Conservation (phyloP, 2,329 filamentous ascomycete species). For the Xylaria polymorpha region DNA sequence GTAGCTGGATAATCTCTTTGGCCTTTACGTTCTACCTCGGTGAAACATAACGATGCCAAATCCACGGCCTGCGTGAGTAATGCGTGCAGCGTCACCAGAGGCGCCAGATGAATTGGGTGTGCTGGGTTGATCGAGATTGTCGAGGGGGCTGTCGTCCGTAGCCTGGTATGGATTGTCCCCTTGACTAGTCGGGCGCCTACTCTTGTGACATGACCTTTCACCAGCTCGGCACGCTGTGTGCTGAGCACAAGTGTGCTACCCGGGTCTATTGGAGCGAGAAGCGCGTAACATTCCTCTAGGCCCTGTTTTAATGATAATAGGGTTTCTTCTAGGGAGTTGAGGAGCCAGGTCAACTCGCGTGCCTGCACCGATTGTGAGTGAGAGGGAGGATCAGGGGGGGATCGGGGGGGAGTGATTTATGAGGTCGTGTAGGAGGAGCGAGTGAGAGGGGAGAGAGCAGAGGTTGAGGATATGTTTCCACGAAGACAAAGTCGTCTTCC, state of each 20-base stretch:
- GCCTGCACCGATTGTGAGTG: conserved; percentile 41
- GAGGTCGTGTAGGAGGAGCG: neutral
- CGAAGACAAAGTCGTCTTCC: conserved; percentile 45
- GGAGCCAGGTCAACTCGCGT: conserved; percentile 67
- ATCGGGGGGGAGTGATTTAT: conserved; percentile 22
- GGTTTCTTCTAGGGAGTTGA: conserved; percentile 60
- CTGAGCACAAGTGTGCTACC: conserved; percentile 91
- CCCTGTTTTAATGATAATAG: conserved; percentile 68
- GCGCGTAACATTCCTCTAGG: conserved; percentile 87
- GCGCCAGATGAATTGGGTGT: conserved; percentile 69
- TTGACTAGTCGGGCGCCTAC: conserved; percentile 92
- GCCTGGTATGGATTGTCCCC: conserved; percentile 81
- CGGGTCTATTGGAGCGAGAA: conserved; percentile 85
- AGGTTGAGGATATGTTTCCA: conserved; percentile 32
- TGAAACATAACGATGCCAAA: conserved; percentile 80
- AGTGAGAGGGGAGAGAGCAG: conserved; percentile 2
- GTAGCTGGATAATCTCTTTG: conserved; percentile 56
- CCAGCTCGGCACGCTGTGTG: conserved; percentile 84
- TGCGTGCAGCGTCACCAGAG: conserved; percentile 78
- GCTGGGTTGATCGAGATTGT: conserved; percentile 61
- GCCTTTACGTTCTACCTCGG: conserved; percentile 57
- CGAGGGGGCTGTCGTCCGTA: conserved; percentile 72
- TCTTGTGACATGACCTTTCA: conserved; percentile 93
- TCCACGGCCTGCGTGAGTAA: conserved; percentile 86
- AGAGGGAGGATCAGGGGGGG: conserved; percentile 20